Evolutionary conservation across 2,329 filamentous ascomycete genomes (phyloP).

Genomic region (Ophiobolus disseminans): DNA sequence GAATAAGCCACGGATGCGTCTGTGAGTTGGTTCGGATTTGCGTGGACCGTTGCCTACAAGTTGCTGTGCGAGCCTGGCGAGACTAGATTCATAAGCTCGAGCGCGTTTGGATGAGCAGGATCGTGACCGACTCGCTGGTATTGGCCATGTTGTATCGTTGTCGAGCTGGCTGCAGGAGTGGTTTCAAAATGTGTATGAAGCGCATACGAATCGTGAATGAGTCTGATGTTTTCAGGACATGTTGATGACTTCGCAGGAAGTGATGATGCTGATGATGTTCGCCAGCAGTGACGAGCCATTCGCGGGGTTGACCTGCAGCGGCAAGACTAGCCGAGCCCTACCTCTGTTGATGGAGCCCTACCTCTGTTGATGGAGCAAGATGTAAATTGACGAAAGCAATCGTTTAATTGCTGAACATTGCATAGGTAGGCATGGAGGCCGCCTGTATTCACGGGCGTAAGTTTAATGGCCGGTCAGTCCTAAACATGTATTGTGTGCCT

Average conservation of each 20-base stretch:
- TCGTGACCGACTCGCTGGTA: constrained; percentile 12
- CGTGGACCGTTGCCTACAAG: constrained; percentile 51
- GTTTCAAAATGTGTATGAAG: too few species aligned
- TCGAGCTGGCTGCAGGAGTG: neutral
- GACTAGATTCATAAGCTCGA: constrained; percentile 32
- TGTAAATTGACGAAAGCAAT: too few species aligned
- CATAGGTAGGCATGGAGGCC: too few species aligned
- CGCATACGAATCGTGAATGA: too few species aligned
- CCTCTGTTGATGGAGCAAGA: constrained; percentile 1
- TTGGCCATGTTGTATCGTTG: constrained; percentile 10
- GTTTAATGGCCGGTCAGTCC: too few species aligned
- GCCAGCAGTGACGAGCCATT: constrained; percentile 7
- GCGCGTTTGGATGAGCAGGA: neutral
- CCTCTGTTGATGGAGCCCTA: neutral
- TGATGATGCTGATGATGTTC: neutral
- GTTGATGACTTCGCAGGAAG: too few species aligned
- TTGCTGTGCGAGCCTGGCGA: constrained; percentile 51
- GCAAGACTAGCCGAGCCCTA: neutral
- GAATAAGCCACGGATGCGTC: constrained; percentile 43
- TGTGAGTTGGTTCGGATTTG: constrained; percentile 33
- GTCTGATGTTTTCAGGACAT: too few species aligned
- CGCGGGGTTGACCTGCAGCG: neutral
- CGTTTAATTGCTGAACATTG: too few species aligned
- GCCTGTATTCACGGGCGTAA: too few species aligned
- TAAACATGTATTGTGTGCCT: too few species aligned